phyloP scores from a whole-genome alignment of 768 basidiomycete genomes.

The Phaeotremella skinneri region DNA sequence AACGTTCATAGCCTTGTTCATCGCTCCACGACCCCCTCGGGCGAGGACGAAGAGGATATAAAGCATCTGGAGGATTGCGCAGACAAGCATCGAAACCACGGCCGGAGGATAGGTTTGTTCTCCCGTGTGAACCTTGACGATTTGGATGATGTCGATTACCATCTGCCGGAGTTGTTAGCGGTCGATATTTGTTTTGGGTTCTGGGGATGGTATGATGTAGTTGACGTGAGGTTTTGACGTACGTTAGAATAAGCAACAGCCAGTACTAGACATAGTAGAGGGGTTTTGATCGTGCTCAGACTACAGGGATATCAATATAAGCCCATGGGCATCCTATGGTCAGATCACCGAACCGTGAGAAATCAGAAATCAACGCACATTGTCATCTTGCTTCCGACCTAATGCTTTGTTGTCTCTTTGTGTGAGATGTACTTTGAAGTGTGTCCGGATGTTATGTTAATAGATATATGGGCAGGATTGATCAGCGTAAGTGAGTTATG shows the following conservation, averaged over 20 bases:
- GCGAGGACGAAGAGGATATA: slow-evolving; percentile 17
- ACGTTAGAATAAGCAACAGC: slow-evolving; percentile 26
- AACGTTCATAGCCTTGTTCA: slow-evolving; percentile 17
- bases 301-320: too few species aligned
- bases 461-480: too few species aligned
- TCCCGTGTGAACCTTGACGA: slow-evolving; percentile 15
- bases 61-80: slow-evolving; percentile 18
- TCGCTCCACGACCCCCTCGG: slow-evolving; percentile 8
- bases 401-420: too few species aligned
- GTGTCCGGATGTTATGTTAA: too few species aligned
- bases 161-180: slow-evolving; percentile 9
- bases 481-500: too few species aligned
- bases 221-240: slow-evolving; percentile 9
- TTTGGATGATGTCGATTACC: slow-evolving; percentile 27
- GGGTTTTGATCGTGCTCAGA: slow-evolving; percentile 16
- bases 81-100: slow-evolving; percentile 18
- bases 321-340: too few species aligned
- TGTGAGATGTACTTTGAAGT: too few species aligned
- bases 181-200: neutral
- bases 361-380: too few species aligned
- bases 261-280: slow-evolving; percentile 22
- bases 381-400: too few species aligned
- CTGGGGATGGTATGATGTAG: neutral
- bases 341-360: too few species aligned
- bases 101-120: slow-evolving; percentile 17